Evolutionary conservation across 169 alveolate genomes (phyloP), one percentile per base, ranked within the genome.

Genomic region (Plasmodium gallinaceum): DNA sequence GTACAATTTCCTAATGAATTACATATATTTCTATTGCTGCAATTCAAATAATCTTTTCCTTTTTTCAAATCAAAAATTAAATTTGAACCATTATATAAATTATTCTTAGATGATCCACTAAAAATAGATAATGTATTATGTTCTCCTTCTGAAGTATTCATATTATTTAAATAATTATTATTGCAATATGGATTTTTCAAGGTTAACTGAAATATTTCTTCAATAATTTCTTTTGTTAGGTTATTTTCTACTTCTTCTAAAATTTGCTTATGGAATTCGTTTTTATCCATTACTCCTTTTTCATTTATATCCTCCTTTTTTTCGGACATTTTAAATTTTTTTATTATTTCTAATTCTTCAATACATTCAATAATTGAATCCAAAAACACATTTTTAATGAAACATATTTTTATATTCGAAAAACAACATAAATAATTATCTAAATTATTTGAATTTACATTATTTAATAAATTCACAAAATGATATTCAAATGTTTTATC

Each of bases 331-430:
- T 78, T 78, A 48, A 78, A 51, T 37, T 78, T 64, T 32, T 43
- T 78, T 46, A 78, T 78, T 24, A 78, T 78, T 42, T 78, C 89
- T 57, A 78, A 57, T 45, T 78, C 89, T 42, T 78, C 89, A 14
- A 78, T 64, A 57, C 89, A 78, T 18, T 78, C 89, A 9, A 46
- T 54, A 20, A 78, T 3, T 5, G 89, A 78, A 65, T 78, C 75
- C 48, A 78, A 45, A 51, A 78, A 78, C 14, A 78, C 10, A 65
- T 45, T 78, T 16, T 78, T 78, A n/a, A 45, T 16, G 0, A 76
- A 39, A 51, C 58, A 78, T 78, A 78, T 51, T 52, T 65, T 78
- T 32, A 78, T 64, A 5, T 78, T 78, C 0, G 89, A 78, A 78
- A 78, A 78, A 43, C 89, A 78, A 26, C 89, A 78, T 5, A 78